A percentile compares a stretch with the other conserved stretches of the same genome.
Conservation (phyloP, 2,329 filamentous ascomycete genomes). For the Gnomoniopsis smithogilvyi region DNA sequence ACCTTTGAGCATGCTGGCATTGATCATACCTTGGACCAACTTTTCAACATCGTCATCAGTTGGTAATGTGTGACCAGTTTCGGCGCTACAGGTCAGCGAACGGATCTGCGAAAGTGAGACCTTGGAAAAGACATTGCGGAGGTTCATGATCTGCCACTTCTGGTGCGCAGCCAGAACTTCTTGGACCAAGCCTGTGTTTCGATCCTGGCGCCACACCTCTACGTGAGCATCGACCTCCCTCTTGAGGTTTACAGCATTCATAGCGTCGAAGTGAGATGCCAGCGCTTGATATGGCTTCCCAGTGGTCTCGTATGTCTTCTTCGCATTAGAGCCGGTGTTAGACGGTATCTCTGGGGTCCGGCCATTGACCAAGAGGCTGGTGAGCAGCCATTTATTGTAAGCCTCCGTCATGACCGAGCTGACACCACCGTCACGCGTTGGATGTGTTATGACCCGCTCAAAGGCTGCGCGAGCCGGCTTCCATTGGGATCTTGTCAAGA, state of each 20-base stretch:
- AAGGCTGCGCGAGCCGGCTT: slow-evolving; percentile 58
- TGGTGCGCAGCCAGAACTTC: slow-evolving; percentile 70
- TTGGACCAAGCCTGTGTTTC: slow-evolving; percentile 67
- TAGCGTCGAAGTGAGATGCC: slow-evolving; percentile 62
- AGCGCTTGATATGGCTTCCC: slow-evolving; percentile 70
- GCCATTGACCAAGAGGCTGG: slow-evolving; percentile 70
- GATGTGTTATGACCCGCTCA: slow-evolving; percentile 64
- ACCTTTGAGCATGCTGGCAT: slow-evolving; percentile 49
- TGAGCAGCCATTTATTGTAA: slow-evolving; percentile 87
- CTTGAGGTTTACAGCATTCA: slow-evolving; percentile 54
- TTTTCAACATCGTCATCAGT: slow-evolving; percentile 40
- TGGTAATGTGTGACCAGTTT: slow-evolving; percentile 43
- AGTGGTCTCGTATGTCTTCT: slow-evolving; percentile 55
- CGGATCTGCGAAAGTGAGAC: slow-evolving; percentile 54
- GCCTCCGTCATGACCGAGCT: slow-evolving; percentile 83
- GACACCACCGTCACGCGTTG: slow-evolving; percentile 57
- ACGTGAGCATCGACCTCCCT: slow-evolving; percentile 54
- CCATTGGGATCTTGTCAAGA: slow-evolving; percentile 61
- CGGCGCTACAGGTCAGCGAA: slow-evolving; percentile 48
- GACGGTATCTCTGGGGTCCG: slow-evolving; percentile 52
- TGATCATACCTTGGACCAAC: slow-evolving; percentile 55
- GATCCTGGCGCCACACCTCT: slow-evolving; percentile 65
- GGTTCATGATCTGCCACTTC: slow-evolving; percentile 69
- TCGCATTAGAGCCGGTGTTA: slow-evolving; percentile 48
- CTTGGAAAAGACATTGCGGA: slow-evolving; percentile 68